Evolutionary conservation across 1,139 yeast species (phyloP).

Genomic region (Zygosaccharomyces sapae): DNA sequence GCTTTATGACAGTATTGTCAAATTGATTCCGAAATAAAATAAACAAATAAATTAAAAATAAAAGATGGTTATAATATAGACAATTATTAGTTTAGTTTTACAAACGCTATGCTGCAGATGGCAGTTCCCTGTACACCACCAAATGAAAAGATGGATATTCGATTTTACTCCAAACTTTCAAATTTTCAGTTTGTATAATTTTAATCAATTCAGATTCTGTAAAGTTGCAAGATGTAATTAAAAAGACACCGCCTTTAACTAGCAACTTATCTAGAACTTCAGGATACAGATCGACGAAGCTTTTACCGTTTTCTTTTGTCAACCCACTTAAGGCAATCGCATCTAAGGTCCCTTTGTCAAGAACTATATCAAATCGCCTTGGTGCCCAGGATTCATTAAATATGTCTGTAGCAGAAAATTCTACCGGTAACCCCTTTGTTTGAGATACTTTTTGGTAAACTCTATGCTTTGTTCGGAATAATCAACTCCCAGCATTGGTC

Average conservation of each 20-base stretch:
- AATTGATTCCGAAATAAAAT: constrained; percentile 21
- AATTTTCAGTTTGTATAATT: constrained; percentile 45
- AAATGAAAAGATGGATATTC: constrained; percentile 76
- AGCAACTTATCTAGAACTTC: constrained; percentile 54
- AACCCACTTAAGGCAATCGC: constrained; percentile 86
- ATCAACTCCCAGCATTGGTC: constrained; percentile 68
- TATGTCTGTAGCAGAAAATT: constrained; percentile 46
- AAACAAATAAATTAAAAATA: neutral
- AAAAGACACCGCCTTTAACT: constrained; percentile 53
- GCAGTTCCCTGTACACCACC: constrained; percentile 88
- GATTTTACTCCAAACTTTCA: constrained; percentile 59
- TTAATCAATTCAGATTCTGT: constrained; percentile 68
- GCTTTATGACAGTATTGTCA: constrained; percentile 51
- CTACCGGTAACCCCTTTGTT: constrained; percentile 39
- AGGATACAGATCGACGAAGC: constrained; percentile 55
- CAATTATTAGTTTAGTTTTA: constrained; percentile 32
- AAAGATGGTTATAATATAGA: constrained; percentile 4
- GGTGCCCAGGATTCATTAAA: constrained; percentile 33
- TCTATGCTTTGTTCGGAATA: constrained; percentile 74
- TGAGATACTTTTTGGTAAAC: constrained; percentile 62
- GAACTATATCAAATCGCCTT: constrained; percentile 60
- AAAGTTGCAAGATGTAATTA: constrained; percentile 94
- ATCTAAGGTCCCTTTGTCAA: constrained; percentile 94
- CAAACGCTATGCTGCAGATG: constrained; percentile 80
- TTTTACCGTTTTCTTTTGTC: constrained; percentile 38